Evolutionary conservation across 495 filamentous ascomycete genomes (phyloP).

Genomic region (Penicillium fimorum): DNA sequence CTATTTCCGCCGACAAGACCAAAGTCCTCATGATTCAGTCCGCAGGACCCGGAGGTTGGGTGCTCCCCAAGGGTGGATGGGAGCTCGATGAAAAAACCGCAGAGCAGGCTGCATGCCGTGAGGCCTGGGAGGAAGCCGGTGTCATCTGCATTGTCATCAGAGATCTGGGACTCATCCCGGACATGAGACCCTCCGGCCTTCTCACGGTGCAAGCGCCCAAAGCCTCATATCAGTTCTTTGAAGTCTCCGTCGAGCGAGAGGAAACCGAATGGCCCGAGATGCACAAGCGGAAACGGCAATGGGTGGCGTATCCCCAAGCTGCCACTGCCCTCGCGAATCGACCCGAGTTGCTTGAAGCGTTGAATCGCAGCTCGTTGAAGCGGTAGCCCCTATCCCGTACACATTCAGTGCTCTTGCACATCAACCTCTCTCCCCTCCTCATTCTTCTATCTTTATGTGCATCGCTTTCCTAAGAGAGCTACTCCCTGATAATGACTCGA

Average conservation of each 20-base stretch:
- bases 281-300: slow-evolving; percentile 84
- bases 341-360: slow-evolving; percentile 84
- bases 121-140: slow-evolving; percentile 98
- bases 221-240: slow-evolving; percentile 83
- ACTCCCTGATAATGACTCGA: slow-evolving; percentile 38
- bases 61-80: slow-evolving; percentile 96
- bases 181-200: slow-evolving; percentile 60
- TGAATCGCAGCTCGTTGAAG: slow-evolving; percentile 76
- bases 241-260: slow-evolving; percentile 77
- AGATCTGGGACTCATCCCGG: slow-evolving; percentile 82
- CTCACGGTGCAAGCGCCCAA: slow-evolving; percentile 65
- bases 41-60: slow-evolving; percentile 84
- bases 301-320: slow-evolving; percentile 85
- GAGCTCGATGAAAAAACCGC: slow-evolving; percentile 82
- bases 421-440: not conserved
- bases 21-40: slow-evolving; percentile 92
- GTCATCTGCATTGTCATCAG: slow-evolving; percentile 76
- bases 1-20: slow-evolving; percentile 69
- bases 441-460: slow-evolving; percentile 3
- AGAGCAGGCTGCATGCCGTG: slow-evolving; percentile 67
- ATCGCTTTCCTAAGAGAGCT: slow-evolving; percentile 13
- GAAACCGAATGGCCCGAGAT: slow-evolving; percentile 90
- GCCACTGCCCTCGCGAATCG: slow-evolving; percentile 68
- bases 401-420: slow-evolving; percentile 19
- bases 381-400: slow-evolving; percentile 37